Evolutionary conservation across 169 alveolate genomes (phyloP), one percentile per base, ranked within the genome.

Genomic region (Perkinsus chesapeaki): DNA sequence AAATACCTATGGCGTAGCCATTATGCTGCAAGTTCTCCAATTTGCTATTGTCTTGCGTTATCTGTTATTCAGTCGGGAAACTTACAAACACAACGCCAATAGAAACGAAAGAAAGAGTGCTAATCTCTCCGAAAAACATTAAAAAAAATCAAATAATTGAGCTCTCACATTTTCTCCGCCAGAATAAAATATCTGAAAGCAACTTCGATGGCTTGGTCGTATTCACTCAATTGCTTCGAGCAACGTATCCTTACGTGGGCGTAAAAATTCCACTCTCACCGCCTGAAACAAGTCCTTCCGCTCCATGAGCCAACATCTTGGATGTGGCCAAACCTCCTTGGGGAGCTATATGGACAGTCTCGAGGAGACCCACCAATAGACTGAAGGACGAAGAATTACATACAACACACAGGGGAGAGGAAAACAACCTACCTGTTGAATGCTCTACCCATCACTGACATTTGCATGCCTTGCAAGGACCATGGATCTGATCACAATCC

Each of bases 241-340:
- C n/a, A n/a, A n/a, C n/a, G n/a, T n/a, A n/a, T n/a, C n/a, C 82
- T 60, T 20, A 91, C 92, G 72, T 91, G 23, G 92, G 92, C 72
- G 92, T 91, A 38, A 91, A 91, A 12, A 91, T 91, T 91, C 92
- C 92, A 12, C 37, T 20, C 27, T 34, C 27, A 3, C 92, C 92
- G 12, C 92, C 92, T 5, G 12, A 27, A 34, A 39, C 92, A 34
- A 91, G 72, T 39, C 72, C 72, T 39, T 91, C 48, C 48, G 92
- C 92, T 1, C 92, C 92, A 7, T 39, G 72, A 0, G 48, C 92
- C 72, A 91, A 34, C 92, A 91, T 91, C 37, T 91, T 91, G 27
- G 92, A 27, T 3, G 72, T 91, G n/a, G 7, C 72, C 3, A 34
- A 43, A 1, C 38, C 72, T 3, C 92, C 92, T 12, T 91, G 12